Percentiles rank a stretch among this genome's conserved stretches.
Conservation (phyloP, 2,329 filamentous ascomycete genomes). For the Bimuria novae-zelandiae region DNA sequence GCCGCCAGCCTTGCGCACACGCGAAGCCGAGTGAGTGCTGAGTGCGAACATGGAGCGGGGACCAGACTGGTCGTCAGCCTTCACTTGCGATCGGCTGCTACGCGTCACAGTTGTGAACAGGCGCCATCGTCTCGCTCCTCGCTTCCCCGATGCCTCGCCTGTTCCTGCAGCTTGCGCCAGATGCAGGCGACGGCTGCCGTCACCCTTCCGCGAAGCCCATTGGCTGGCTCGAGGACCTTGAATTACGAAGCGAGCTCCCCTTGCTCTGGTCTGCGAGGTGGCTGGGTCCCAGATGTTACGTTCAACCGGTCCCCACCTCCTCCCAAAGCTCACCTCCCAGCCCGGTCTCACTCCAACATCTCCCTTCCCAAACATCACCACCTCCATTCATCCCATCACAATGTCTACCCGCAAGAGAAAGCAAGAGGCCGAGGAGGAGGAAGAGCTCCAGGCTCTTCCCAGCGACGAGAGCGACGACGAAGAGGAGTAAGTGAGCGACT, state of each 20-base stretch:
- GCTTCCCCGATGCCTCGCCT: neutral
- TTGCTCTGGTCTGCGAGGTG: conserved; percentile 24
- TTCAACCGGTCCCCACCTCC: conserved; percentile 36
- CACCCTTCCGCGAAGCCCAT: conserved; percentile 19
- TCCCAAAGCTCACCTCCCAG: conserved; percentile 23
- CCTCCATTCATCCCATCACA: conserved; percentile 7
- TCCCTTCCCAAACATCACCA: neutral
- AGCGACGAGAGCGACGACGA: conserved; percentile 50
- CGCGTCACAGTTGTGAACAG: neutral
- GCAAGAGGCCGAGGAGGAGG: conserved; percentile 48
- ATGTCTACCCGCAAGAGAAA: conserved; percentile 54
- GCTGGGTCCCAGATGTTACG: conserved; percentile 27
- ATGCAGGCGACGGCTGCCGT: conserved; percentile 17
- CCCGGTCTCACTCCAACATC: conserved; percentile 14
- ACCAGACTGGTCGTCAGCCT: neutral
- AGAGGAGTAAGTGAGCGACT: conserved; percentile 48
- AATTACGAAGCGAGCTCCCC: conserved; percentile 35
- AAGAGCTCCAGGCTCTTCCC: conserved; percentile 51
- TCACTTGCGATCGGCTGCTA: neutral
- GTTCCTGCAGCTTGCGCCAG: conserved; percentile 15
- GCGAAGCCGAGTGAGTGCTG: neutral
- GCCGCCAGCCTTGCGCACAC: neutral
- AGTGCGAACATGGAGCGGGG: no score
- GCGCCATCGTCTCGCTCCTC: neutral
- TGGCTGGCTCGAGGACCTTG: conserved; percentile 29